Evolutionary conservation across 1,284 basidiomycete genomes (phyloP), one percentile per base, ranked within the genome.

Genomic region (Leccinum angustisporum): DNA sequence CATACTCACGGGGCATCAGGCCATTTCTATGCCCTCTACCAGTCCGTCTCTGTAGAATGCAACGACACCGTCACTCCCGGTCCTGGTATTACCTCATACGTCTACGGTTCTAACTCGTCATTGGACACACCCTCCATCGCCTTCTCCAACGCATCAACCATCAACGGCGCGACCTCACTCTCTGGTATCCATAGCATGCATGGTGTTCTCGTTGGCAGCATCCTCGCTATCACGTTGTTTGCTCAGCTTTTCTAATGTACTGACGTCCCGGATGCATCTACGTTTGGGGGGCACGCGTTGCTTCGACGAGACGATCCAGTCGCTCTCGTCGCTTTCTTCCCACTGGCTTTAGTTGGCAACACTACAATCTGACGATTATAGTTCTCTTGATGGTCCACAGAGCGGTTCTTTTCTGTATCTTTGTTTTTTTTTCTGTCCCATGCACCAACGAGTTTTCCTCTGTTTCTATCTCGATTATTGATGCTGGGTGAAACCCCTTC

Each of bases 21-120:
- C 40, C 79, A 90, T 69, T 91, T 88, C 72, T 87, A 85, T 62
- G 80, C 84, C 5, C 77, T 83, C 59, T 76, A 87, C 62, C 75
- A 84, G 66, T 83, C 83, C 2, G 79, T 92, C 60, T 78, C 80
- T 21, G 75, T 92, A 68, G 78, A 82, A 63, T 91, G 90, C 73
- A 77, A 79, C 8, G 85, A 87, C 68, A 72, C 83, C 3, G 65
- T 70, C 4, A 50, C 77, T 16, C 75, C 81, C 4, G 69, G 72
- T 14, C 61, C 80, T 21, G 79, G 81, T 67, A 75, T 82, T 14
- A 84, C 84, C 1, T 85, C 84, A 18, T 90, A 91, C 71, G 77
- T 84, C 7, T 91, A 90, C 66, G 80, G 79, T 63, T 43, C 78
- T 55, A 88, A 90, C 72, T 68, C 79, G 7, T 79, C 84, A 5